Evolutionary conservation across 2,329 filamentous ascomycete genomes (phyloP).

Genomic region (Diplodia seriata): DNA sequence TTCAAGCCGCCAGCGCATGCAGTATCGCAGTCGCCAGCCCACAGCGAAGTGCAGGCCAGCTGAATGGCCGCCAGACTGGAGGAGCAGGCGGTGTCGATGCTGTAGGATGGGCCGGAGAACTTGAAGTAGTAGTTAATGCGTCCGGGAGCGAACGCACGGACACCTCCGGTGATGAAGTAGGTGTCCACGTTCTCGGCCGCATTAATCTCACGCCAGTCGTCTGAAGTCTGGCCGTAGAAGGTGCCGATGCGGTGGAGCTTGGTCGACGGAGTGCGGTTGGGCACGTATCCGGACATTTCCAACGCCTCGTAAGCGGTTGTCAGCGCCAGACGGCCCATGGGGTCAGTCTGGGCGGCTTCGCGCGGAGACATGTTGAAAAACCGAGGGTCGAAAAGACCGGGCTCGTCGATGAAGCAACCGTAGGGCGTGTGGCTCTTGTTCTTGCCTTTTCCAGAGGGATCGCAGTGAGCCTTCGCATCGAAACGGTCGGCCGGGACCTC

Average conservation of each 20-base stretch:
- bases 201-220: slow-evolving; percentile 80
- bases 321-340: slow-evolving; percentile 78
- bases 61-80: slow-evolving; percentile 76
- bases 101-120: slow-evolving; percentile 75
- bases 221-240: slow-evolving; percentile 77
- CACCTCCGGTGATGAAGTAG: slow-evolving; percentile 70
- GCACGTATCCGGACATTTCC: slow-evolving; percentile 80
- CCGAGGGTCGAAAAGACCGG: slow-evolving; percentile 78
- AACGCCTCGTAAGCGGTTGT: slow-evolving; percentile 81
- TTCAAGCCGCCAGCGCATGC: slow-evolving; percentile 81
- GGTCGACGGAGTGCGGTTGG: slow-evolving; percentile 73
- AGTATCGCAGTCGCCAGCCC: slow-evolving; percentile 79
- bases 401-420: slow-evolving; percentile 78
- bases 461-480: slow-evolving; percentile 72
- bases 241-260: slow-evolving; percentile 70
- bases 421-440: slow-evolving; percentile 80
- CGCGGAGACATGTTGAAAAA: slow-evolving; percentile 89
- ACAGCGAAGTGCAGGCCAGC: slow-evolving; percentile 74
- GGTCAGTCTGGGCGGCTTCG: slow-evolving; percentile 80
- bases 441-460: slow-evolving; percentile 73
- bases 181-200: slow-evolving; percentile 74
- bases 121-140: slow-evolving; percentile 80
- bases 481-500: slow-evolving; percentile 75
- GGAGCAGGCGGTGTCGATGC: slow-evolving; percentile 79
- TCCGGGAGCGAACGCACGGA: slow-evolving; percentile 66